These are phyloP conservation scores for Clausena lansium DNA, from an alignment of 345 rosid species.

Conservation along the genomic window DNA sequence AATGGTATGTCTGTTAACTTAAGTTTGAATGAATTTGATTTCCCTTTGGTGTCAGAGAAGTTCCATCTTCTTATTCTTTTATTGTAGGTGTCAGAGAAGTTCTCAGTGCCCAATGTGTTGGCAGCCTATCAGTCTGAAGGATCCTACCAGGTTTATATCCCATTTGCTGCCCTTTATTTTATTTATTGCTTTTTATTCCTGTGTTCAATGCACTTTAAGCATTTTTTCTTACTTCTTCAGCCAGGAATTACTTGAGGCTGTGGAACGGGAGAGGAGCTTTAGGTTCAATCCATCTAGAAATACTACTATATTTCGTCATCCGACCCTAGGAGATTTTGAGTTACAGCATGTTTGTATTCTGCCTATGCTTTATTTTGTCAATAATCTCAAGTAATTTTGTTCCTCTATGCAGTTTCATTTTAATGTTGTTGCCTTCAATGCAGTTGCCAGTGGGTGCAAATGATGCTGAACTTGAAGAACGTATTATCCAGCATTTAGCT, in stretches of 20 bases:
- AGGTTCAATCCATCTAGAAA: conserved; percentile 75
- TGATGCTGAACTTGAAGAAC: conserved; percentile 91
- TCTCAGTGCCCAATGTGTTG: conserved; percentile 99
- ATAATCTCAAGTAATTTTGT: conserved; percentile 2
- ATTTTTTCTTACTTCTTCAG: conserved; percentile 38
- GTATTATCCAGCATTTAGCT: conserved; percentile 92
- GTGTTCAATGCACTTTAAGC: neutral
- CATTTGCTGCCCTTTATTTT: neutral
- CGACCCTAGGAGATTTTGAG: conserved; percentile 93
- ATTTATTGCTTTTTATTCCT: neutral
- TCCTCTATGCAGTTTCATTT: neutral
- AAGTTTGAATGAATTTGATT: neutral
- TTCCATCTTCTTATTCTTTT: conserved; percentile 26
- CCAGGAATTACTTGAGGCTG: conserved; percentile 92
- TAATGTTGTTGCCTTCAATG: conserved; percentile 19
- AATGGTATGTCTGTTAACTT: conserved; percentile 54
- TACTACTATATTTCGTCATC: conserved; percentile 89
- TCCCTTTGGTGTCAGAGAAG: conserved; percentile 82
- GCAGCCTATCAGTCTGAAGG: conserved; percentile 91
- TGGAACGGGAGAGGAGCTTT: conserved; percentile 75
- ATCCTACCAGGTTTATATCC: conserved; percentile 62
- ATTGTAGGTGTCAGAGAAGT: conserved; percentile 92
- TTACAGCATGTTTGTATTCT: conserved; percentile 73
- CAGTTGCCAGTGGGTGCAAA: conserved; percentile 78
- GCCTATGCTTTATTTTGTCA: conserved; percentile 10